These are phyloP conservation scores for Wickerhamia fluorescens DNA, from an alignment of 805 yeast genomes.

Conservation along the genomic window DNA sequence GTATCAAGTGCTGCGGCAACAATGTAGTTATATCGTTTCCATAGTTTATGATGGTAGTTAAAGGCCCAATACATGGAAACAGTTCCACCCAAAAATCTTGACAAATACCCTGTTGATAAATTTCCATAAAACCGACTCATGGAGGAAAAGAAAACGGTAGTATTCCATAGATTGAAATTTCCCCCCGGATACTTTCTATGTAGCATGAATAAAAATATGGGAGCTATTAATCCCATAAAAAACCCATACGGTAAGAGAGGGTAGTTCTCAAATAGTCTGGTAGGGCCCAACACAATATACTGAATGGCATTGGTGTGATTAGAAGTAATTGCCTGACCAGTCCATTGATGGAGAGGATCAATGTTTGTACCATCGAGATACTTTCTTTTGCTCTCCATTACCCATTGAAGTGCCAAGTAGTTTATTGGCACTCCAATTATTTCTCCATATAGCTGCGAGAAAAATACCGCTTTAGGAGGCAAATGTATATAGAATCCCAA, in stretches of 20 bases:
- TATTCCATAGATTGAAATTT: slow-evolving; percentile 34
- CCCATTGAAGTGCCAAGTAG: slow-evolving; percentile 43
- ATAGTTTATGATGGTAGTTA: slow-evolving; percentile 29
- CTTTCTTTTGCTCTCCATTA: slow-evolving; percentile 30
- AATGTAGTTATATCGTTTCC: slow-evolving; percentile 41
- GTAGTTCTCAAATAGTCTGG: slow-evolving; percentile 36
- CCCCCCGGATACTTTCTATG: slow-evolving; percentile 21
- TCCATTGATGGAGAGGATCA: slow-evolving; percentile 48
- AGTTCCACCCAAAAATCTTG: slow-evolving; percentile 43
- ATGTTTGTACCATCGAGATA: slow-evolving; percentile 25
- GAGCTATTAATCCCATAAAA: slow-evolving; percentile 31
- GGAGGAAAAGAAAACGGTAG: slow-evolving; percentile 43
- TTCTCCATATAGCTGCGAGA: slow-evolving; percentile 47
- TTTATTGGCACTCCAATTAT: slow-evolving; percentile 47
- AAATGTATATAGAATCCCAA: slow-evolving; percentile 48
- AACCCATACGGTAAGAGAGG: slow-evolving; percentile 40
- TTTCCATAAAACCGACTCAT: slow-evolving; percentile 45
- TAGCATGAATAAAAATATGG: slow-evolving; percentile 24
- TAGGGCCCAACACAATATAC: slow-evolving; percentile 45
- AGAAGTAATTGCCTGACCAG: slow-evolving; percentile 37
- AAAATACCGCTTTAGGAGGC: slow-evolving; percentile 44
- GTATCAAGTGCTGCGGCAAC: slow-evolving; percentile 48
- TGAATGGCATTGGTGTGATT: slow-evolving; percentile 45
- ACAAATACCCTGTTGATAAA: slow-evolving; percentile 42
- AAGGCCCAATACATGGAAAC: slow-evolving; percentile 40